Evolutionary conservation across 75 land plant species (phyloP).

Genomic region (Picea sitchensis): DNA sequence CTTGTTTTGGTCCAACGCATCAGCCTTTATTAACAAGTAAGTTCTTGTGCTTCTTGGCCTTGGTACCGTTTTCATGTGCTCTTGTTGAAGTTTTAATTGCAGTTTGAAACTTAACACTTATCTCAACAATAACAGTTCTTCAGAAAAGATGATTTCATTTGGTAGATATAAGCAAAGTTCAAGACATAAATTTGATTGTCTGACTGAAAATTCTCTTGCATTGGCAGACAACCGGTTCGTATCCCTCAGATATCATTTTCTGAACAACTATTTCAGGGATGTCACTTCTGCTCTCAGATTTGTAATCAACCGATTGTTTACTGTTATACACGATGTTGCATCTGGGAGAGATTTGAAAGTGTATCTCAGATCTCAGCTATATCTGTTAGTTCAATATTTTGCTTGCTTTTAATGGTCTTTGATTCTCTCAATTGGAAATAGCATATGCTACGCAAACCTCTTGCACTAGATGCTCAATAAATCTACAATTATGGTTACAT

Average conservation of each 20-base stretch:
- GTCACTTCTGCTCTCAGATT: conserved; percentile 36
- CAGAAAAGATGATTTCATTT: neutral
- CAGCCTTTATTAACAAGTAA: conserved; percentile 61
- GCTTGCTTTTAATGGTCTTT: too few species aligned
- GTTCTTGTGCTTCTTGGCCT: neutral
- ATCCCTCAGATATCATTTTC: conserved; percentile 56
- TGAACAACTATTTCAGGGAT: conserved; percentile 42
- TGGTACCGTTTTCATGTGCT: neutral
- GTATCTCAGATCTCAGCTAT: neutral
- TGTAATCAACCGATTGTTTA: conserved; percentile 55
- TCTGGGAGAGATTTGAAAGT: conserved; percentile 58
- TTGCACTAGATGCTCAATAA: too few species aligned
- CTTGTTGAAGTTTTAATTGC: neutral
- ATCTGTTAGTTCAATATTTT: neutral
- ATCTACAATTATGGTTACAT: too few species aligned
- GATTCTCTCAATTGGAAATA: too few species aligned
- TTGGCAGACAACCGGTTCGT: conserved; percentile 43
- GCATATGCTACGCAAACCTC: too few species aligned
- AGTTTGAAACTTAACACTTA: too few species aligned
- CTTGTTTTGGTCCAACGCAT: conserved; percentile 66
- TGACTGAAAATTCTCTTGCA: neutral
- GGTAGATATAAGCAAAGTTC: neutral
- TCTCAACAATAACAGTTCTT: neutral
- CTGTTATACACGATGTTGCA: conserved; percentile 51
- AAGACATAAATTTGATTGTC: neutral